Evolutionary conservation across 768 basidiomycete species (phyloP), one percentile per base, ranked within the genome.

Genomic region (Lentinula aciculospora): DNA sequence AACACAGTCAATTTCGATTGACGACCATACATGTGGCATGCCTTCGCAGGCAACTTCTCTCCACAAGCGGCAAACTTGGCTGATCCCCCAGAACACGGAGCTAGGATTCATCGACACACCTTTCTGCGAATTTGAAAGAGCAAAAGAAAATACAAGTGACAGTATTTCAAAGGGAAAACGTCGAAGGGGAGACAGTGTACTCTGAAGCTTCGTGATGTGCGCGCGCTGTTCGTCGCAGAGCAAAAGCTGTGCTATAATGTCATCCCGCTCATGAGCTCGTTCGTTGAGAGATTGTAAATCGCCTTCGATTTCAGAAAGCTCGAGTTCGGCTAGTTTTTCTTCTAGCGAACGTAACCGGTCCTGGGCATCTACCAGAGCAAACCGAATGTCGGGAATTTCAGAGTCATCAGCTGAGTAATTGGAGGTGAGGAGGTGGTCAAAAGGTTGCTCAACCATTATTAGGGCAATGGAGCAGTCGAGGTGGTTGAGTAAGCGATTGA

Each of bases 1-100:
- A 36, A 53, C 23, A 23, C 51, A 53, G 36, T 53, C 51, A 17
- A 53, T 39, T 39, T 53, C 51, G 8, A 53, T 40, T 15, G 51
- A 53, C 3, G 51, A 53, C 51, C 51, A 53, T 37, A 40, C 9
- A 4, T 53, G 21, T 53, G 13, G 51, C 36, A 39, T 53, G 23
- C 51, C 36, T 53, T 53, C 51, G 21, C 51, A 53, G 4, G 39
- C 6, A 23, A 53, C 27, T 4, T 19, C 23, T n/a, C 51, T 36
- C 51, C 51, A 53, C 15, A 37, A 3, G 51, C 51, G 36, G 9
- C 51, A 53, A 25, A 53, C 51, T 39, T 39, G 51, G 10, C 51
- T 40, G 12, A 36, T 15, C 5, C 51, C 3, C 51, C 51, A 53
- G 34, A 53, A 13, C 4, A n/a, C 12, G 39, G 36, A 53, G 21